These are phyloP conservation scores for Colletotrichum sp. DNA, from an alignment of 2,329 filamentous ascomycete species.

Conservation along the genomic window DNA sequence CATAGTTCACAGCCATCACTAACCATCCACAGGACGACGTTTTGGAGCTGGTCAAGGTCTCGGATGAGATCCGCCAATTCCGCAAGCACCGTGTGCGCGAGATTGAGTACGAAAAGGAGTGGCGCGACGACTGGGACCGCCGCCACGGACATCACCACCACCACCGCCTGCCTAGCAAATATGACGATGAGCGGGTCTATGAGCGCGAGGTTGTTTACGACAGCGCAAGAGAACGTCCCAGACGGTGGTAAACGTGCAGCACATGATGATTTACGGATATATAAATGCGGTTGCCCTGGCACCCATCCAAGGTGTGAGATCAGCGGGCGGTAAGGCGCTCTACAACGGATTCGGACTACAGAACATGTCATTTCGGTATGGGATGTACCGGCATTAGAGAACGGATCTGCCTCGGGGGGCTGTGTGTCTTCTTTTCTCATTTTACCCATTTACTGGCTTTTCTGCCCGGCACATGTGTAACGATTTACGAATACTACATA, in stretches of 20 bases:
- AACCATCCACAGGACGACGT: conserved; percentile 76
- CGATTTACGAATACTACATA: conserved; percentile 21
- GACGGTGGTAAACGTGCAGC: conserved; percentile 9
- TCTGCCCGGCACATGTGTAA: conserved; percentile 19
- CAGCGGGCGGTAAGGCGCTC: neutral
- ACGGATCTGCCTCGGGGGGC: neutral
- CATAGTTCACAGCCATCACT: conserved; percentile 26
- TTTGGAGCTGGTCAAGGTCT: conserved; percentile 79
- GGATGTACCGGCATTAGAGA: conserved; percentile 12
- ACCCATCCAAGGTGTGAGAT: neutral
- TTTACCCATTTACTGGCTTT: neutral
- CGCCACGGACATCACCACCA: conserved; percentile 36
- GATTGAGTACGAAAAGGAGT: conserved; percentile 64
- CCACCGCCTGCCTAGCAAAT: conserved; percentile 35
- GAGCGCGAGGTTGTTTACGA: conserved; percentile 75
- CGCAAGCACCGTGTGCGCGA: conserved; percentile 59
- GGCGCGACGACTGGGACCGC: conserved; percentile 56
- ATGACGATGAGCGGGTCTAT: conserved; percentile 68
- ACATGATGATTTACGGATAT: neutral
- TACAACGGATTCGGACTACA: conserved; percentile 9
- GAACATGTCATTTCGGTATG: neutral
- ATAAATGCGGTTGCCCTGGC: neutral
- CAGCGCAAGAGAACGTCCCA: conserved; percentile 25
- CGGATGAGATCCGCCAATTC: conserved; percentile 78
- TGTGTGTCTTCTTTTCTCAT: conserved; percentile 8